Conservation (phyloP, 352 stramenopile genomes). For the Thraustochytrium aureum region DNA sequence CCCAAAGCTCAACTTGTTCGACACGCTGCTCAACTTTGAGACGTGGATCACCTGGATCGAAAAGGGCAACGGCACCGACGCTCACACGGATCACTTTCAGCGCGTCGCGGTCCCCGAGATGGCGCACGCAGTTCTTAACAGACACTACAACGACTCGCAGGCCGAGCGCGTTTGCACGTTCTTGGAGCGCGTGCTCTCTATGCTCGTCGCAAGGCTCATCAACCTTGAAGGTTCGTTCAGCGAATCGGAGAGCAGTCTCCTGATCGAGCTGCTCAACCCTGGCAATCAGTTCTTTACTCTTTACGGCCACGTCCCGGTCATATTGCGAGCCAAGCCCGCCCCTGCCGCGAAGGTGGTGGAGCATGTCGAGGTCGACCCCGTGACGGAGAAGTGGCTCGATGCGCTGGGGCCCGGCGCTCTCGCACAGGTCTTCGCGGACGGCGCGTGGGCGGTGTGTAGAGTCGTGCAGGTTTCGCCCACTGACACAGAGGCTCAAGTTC, state of each 20-base stretch:
- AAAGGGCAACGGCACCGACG: background rate
- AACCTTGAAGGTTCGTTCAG: background rate
- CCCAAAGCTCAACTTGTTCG: background rate
- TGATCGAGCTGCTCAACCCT: constrained; percentile 21
- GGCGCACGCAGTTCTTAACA: constrained; percentile 16
- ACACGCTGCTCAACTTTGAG: constrained; percentile 28
- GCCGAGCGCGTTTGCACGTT: background rate
- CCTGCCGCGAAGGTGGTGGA: too few relatives aligned
- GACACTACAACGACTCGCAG: constrained; percentile 4
- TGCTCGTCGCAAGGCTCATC: background rate
- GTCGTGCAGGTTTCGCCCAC: constrained; percentile 22
- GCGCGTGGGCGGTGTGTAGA: background rate
- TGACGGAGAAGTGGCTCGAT: too few relatives aligned
- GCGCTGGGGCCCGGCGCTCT: background rate
- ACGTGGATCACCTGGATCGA: constrained; percentile 44
- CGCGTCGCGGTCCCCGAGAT: constrained; percentile 9
- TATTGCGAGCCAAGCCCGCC: background rate
- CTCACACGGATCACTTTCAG: constrained; percentile 24
- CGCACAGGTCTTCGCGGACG: background rate
- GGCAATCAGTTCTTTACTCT: background rate
- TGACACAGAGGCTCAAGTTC: constrained; percentile 18
- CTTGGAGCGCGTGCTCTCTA: background rate
- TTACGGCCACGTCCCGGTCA: constrained; percentile 12
- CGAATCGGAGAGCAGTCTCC: background rate
- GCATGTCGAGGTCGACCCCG: too few relatives aligned